These are phyloP conservation scores for Rosa lucieae DNA, from an alignment of 306 rosid genomes.

Conservation along the genomic window DNA sequence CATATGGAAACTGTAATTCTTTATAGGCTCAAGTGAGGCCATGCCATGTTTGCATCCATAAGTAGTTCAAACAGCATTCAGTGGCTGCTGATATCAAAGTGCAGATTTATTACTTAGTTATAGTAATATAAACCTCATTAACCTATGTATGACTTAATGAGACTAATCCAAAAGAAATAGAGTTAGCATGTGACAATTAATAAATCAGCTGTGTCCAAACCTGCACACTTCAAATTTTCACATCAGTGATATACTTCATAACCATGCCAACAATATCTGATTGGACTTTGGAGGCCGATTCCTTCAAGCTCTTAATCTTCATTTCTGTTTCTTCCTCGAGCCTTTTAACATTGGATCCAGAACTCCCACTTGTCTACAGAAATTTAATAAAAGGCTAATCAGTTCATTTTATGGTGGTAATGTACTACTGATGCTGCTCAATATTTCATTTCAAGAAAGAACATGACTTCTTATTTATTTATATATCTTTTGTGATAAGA, in stretches of 20 bases:
- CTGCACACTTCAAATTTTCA: constrained; percentile 34
- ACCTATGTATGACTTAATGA: neutral
- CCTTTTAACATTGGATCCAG: constrained; percentile 59
- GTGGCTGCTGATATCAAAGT: neutral
- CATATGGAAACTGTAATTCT: neutral
- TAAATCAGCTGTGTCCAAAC: neutral
- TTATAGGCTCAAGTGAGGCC: neutral
- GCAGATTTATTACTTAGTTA: neutral
- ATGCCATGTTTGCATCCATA: too few species aligned
- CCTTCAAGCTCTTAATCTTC: constrained; percentile 49
- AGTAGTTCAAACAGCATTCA: neutral
- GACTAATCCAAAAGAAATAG: neutral
- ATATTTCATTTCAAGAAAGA: neutral
- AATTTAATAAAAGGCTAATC: neutral
- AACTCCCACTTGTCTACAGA: constrained; percentile 43
- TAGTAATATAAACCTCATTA: neutral
- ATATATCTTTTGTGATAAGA: neutral
- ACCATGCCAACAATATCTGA: constrained; percentile 62
- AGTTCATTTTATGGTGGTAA: neutral
- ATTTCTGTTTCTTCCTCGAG: constrained; percentile 68
- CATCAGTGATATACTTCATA: constrained; percentile 50
- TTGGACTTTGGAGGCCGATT: constrained; percentile 45
- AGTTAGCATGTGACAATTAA: neutral
- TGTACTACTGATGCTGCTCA: neutral
- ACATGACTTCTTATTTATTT: neutral